Percentiles rank a stretch among this genome's conserved stretches.
These are phyloP conservation scores for Malus hybrid DNA, from an alignment of 331 rosid genomes.

Conservation along the genomic window DNA sequence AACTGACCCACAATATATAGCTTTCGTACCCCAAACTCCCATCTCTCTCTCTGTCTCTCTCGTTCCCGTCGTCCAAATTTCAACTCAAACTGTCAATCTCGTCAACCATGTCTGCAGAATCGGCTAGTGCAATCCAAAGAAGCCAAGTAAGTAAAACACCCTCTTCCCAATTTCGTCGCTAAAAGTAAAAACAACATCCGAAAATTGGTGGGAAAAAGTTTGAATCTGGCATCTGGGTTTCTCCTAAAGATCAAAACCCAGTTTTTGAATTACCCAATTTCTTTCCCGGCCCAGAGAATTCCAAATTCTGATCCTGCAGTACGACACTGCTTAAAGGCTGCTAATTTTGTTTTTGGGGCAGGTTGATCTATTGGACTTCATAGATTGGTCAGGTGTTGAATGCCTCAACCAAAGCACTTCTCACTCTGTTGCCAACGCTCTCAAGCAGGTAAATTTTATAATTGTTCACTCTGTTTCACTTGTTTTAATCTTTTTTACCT, in stretches of 20 bases:
- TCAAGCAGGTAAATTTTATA: constrained; percentile 59
- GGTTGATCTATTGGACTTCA: constrained; percentile 94
- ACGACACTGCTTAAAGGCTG: not conserved
- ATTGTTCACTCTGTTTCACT: not conserved
- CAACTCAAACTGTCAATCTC: not conserved
- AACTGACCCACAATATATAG: not conserved
- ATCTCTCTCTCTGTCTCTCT: not conserved
- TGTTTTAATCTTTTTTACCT: not conserved
- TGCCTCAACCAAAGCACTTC: constrained; percentile 84
- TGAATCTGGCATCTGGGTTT: constrained; percentile 14
- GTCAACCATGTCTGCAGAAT: constrained; percentile 74
- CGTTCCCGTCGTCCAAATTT: not conserved
- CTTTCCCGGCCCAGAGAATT: not conserved
- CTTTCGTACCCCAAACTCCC: not conserved
- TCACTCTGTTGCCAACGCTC: constrained; percentile 73
- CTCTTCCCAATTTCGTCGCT: not conserved
- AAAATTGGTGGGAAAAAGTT: not conserved
- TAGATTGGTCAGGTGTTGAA: constrained; percentile 88
- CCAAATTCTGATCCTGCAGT: not conserved
- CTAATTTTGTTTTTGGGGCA: constrained; percentile 18
- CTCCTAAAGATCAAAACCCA: not conserved
- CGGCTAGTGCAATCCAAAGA: constrained; percentile 70
- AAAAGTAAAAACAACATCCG: not conserved
- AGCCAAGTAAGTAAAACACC: constrained; percentile 53
- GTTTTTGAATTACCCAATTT: not conserved